Conservation (phyloP, 2,329 filamentous ascomycete genomes). For the Colletotrichum sp. region DNA sequence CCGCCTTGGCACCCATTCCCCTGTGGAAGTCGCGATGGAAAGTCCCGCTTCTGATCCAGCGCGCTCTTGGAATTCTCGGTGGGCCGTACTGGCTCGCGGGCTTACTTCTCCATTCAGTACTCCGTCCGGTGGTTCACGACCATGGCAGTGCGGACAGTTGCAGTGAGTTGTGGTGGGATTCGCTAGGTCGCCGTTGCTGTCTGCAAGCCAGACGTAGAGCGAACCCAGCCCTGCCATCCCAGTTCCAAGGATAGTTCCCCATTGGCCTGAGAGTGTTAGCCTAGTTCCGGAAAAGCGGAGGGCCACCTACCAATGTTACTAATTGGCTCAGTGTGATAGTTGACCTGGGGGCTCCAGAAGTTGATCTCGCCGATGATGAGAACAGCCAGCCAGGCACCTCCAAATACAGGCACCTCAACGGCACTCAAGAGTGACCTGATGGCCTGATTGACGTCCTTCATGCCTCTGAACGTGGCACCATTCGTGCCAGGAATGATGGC, state of each 20-base stretch:
- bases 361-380: slow-evolving; percentile 68
- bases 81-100: not conserved
- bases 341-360: slow-evolving; percentile 62
- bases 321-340: slow-evolving; percentile 67
- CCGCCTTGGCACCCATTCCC: not conserved
- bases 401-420: slow-evolving; percentile 64
- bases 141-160: not conserved
- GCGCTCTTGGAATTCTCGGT: not conserved
- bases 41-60: not conserved
- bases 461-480: slow-evolving; percentile 53
- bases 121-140: not conserved
- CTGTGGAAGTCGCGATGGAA: slow-evolving; percentile 16
- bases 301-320: slow-evolving; percentile 58
- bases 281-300: too few species aligned
- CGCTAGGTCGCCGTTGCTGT: slow-evolving; percentile 27
- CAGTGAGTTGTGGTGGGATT: slow-evolving; percentile 12
- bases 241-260: slow-evolving; percentile 65
- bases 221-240: slow-evolving; percentile 63
- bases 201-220: slow-evolving; percentile 56
- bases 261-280: slow-evolving; percentile 51
- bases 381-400: slow-evolving; percentile 62
- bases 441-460: slow-evolving; percentile 60
- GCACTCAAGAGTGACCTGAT: slow-evolving; percentile 59
- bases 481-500: slow-evolving; percentile 56
- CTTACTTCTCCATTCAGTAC: not conserved